Evolutionary conservation across 1,139 yeast species (phyloP).

Genomic region (Taiozyma sp.): DNA sequence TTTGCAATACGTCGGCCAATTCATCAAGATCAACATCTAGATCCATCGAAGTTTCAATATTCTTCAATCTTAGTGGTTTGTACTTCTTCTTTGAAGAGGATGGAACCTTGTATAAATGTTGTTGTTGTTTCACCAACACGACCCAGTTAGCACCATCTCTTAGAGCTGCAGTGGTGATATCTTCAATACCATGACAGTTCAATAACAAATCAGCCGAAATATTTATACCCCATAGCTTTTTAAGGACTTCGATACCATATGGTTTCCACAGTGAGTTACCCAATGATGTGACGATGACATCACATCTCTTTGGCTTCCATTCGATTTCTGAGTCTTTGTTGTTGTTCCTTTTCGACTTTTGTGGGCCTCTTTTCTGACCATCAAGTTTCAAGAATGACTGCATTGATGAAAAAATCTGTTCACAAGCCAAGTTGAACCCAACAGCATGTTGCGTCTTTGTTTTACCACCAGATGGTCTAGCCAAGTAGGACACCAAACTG

Average conservation of each 20-base stretch:
- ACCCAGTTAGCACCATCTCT: slow-evolving; percentile 73
- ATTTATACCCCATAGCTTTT: slow-evolving; percentile 62
- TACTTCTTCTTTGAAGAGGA: slow-evolving; percentile 41
- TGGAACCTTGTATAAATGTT: slow-evolving; percentile 23
- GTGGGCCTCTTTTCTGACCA: slow-evolving; percentile 18
- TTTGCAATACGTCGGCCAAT: slow-evolving; percentile 42
- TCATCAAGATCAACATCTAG: slow-evolving; percentile 69
- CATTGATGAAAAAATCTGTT: slow-evolving; percentile 47
- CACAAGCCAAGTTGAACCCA: slow-evolving; percentile 78
- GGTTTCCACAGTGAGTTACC: slow-evolving; percentile 45
- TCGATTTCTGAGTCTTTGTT: slow-evolving; percentile 31
- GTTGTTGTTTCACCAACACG: slow-evolving; percentile 63
- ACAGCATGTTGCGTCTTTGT: slow-evolving; percentile 59
- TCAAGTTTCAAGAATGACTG: slow-evolving; percentile 38
- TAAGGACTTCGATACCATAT: slow-evolving; percentile 58
- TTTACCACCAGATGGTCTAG: slow-evolving; percentile 43
- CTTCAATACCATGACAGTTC: slow-evolving; percentile 57
- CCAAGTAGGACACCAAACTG: slow-evolving; percentile 55
- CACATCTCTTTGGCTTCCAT: slow-evolving; percentile 61
- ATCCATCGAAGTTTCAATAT: slow-evolving; percentile 56
- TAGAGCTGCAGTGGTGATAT: slow-evolving; percentile 58
- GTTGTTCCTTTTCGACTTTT: slow-evolving; percentile 26
- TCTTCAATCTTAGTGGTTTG: slow-evolving; percentile 72
- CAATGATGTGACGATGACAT: slow-evolving; percentile 71
- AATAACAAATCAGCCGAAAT: slow-evolving; percentile 68